Evolutionary conservation across 805 yeast genomes (phyloP).

Genomic region (Candida loeiensis): DNA sequence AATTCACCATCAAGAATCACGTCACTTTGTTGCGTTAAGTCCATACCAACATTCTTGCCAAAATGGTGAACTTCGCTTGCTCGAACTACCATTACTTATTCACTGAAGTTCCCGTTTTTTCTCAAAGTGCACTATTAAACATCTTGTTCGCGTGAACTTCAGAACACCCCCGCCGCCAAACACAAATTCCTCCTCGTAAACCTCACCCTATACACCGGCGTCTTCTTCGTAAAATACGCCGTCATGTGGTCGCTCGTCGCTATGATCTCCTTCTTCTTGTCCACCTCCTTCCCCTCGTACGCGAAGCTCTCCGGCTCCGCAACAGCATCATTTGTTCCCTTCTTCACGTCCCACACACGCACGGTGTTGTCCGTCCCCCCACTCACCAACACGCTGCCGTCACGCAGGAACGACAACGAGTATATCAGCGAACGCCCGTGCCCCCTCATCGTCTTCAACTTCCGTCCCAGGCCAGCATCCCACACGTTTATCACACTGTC

Average conservation of each 20-base stretch:
- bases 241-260: slow-evolving; percentile 90
- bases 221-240: slow-evolving; percentile 87
- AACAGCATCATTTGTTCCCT: slow-evolving; percentile 75
- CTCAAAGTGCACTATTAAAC: not conserved
- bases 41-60: no score
- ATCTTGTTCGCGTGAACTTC: no score
- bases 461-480: slow-evolving; percentile 91
- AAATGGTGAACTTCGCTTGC: no score
- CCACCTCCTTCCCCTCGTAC: slow-evolving; percentile 29
- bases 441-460: slow-evolving; percentile 88
- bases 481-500: slow-evolving; percentile 85
- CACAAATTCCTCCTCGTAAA: slow-evolving; percentile 89
- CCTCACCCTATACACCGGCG: slow-evolving; percentile 90
- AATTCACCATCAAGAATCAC: no score
- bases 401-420: slow-evolving; percentile 78
- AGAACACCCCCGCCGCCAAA: slow-evolving; percentile 86
- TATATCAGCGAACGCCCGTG: slow-evolving; percentile 87
- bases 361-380: slow-evolving; percentile 92
- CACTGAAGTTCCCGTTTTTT: not conserved
- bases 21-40: no score
- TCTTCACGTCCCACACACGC: slow-evolving; percentile 92
- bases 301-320: slow-evolving; percentile 71
- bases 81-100: no score
- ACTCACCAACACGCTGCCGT: slow-evolving; percentile 85
- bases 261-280: slow-evolving; percentile 62